A percentile compares a stretch with the other conserved stretches of the same genome.
phyloP scores from a whole-genome alignment of 495 filamentous ascomycete genomes.

The Tirmania nivea region DNA sequence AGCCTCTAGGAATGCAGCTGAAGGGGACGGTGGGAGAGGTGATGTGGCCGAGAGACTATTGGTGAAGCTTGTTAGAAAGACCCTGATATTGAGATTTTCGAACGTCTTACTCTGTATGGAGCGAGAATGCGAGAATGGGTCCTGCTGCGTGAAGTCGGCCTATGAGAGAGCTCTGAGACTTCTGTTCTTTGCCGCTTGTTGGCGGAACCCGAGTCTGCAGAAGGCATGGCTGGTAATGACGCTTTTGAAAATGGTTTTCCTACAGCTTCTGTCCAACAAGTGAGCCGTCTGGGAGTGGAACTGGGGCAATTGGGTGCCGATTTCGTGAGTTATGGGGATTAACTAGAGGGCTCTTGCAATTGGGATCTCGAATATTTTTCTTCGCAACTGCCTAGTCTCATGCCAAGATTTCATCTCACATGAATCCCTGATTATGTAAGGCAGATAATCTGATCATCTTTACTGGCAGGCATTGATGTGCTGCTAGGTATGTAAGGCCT shows the following conservation, averaged over 20 bases:
- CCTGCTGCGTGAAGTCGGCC: constrained; percentile 7
- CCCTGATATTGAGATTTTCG: constrained; percentile 2
- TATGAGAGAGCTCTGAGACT: constrained; percentile 1
- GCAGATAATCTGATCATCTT: too few species aligned
- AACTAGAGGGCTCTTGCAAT: too few species aligned
- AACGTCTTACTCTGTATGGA: constrained; percentile 55
- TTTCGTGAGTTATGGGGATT: too few species aligned
- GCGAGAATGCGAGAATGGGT: constrained; percentile 58
- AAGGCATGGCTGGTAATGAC: background rate
- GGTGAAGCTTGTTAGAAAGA: constrained; percentile 1
- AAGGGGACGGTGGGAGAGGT: constrained; percentile 81
- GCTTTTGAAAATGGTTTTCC: background rate
- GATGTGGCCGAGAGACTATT: constrained; percentile 72
- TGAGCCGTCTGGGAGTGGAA: too few species aligned
- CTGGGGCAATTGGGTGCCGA: too few species aligned
- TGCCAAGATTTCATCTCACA: too few species aligned
- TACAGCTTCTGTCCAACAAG: too few species aligned
- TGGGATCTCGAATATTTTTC: too few species aligned
- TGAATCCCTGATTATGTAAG: too few species aligned
- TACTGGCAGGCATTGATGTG: too few species aligned
- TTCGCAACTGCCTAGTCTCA: too few species aligned
- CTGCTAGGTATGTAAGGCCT: too few species aligned
- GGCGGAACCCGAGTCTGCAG: constrained; percentile 1
- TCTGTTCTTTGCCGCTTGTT: constrained; percentile 16
- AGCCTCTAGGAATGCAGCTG: constrained; percentile 66